Percentiles rank a stretch among this genome's conserved stretches.
Evolutionary conservation across 1,284 basidiomycete species (phyloP).

Genomic region (Boletellus sp.): DNA sequence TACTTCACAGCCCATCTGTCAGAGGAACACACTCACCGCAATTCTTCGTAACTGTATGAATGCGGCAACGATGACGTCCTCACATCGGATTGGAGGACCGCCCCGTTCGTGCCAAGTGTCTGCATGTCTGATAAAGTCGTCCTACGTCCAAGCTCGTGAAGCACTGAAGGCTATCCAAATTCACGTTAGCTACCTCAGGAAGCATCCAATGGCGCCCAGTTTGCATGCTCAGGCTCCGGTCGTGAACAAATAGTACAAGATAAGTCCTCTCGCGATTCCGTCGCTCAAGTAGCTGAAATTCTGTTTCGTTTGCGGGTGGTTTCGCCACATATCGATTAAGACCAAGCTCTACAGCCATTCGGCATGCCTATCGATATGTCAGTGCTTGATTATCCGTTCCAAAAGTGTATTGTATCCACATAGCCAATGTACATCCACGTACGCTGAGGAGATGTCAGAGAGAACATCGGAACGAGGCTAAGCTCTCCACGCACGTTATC

Average conservation of each 20-base stretch:
- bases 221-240: conserved; percentile 77
- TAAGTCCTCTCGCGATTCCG: conserved; percentile 81
- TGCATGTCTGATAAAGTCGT: conserved; percentile 66
- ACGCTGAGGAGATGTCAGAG: conserved; percentile 42
- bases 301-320: conserved; percentile 55
- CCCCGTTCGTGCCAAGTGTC: conserved; percentile 65
- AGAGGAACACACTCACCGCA: conserved; percentile 47
- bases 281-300: conserved; percentile 63
- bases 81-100: conserved; percentile 54
- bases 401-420: conserved; percentile 39
- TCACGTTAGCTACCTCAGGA: conserved; percentile 47
- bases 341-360: conserved; percentile 79
- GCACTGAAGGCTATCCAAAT: conserved; percentile 1
- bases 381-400: conserved; percentile 3
- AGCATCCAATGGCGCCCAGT: conserved; percentile 83
- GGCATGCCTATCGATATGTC: conserved; percentile 55
- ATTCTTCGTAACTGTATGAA: conserved; percentile 73
- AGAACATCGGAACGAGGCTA: conserved; percentile 7
- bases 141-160: conserved; percentile 30
- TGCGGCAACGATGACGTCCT: conserved; percentile 74
- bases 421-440: conserved; percentile 85
- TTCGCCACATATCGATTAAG: conserved; percentile 63
- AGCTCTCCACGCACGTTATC: conserved; percentile 54
- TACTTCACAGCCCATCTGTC: conserved; percentile 3
- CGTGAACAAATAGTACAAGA: conserved; percentile 78